Base-by-base conservation (phyloP, 371 early-diverging fungal genomes). In the Haplosporangium sp. region DNA sequence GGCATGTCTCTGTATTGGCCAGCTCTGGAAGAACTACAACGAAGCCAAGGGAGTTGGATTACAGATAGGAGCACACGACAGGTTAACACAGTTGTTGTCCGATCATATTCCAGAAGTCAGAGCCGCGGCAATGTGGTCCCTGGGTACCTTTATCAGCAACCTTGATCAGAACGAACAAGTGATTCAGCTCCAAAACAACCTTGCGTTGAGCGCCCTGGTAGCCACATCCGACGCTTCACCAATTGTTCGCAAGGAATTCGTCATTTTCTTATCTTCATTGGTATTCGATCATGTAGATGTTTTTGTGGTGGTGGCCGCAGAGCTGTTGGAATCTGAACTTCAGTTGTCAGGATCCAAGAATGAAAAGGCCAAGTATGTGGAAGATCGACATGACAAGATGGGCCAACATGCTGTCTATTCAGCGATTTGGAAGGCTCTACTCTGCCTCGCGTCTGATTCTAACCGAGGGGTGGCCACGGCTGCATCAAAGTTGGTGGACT, bases 31-130 rank as follows among this genome's bases (percentile, higher is more conserved):
- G 83, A 88, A 88, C 71, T 92, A 91, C 72, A 86, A 91, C 39
- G 94, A 94, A 42, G 95, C 93, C 19, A 92, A 93, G 73, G 81
- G 88, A 55, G 85, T 88, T 6, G 95, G 93, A 10, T 84, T 95
- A 58, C 88, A 90, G 45, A 86, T 89, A 67, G 88, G 91, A 65
- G 85, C 94, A 9, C 95, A 94, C 74, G 91, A 91, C 59, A 82
- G 88, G 34, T 63, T 96, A n/a, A 87, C 88, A 35, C 65, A 78
- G 1, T 69, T 94, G 60, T 70, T 95, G 8, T 76, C 75, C 2
- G 96, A 96, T 69, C 86, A 88, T 10, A 92, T 94, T 0, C 90
- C 95, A 9, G 97, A 96, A 75, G 96, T 96, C 15, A 90, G 96
- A 37, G 94, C 96, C 0, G 92, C 94, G 0, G 94, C 95, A 20